Evolutionary conservation across 2,329 filamentous ascomycete genomes (phyloP), one percentile per base, ranked within the genome.

Genomic region (Microdochium bolleyi): DNA sequence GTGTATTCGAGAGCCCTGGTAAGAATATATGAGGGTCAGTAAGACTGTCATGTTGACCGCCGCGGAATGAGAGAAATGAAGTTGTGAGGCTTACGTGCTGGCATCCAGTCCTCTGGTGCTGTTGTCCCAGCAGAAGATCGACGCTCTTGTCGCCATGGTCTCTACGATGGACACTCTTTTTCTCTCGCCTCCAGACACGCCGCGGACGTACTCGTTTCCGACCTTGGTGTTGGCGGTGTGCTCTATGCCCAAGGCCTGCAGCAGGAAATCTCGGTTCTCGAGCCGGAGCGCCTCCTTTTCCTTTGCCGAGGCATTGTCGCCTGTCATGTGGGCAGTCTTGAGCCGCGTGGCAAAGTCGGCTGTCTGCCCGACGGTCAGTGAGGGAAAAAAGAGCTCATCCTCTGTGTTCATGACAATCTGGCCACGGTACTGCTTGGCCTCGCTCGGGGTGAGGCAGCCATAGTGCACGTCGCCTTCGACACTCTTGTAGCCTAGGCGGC

Each of bases 101-200:
- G 83, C 83, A 60, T 88, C 84, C 1, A 87, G 70, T 51, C 84
- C 84, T 53, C 83, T 69, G 0, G 84, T 87, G 9, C 75, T 78
- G 63, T 87, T 87, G 55, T 88, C 84, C 83, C 83, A 87, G 64
- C 80, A 85, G 50, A 77, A 80, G 1, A 89, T 74, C 0, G 78
- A 77, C 1, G 74, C 82, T 8, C 76, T 71, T 0, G 79, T 79
- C 0, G 81, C 77, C 54, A 87, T 64, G 11, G 75, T 78, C 60
- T 89, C 85, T 3, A 84, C 79, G 51, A 89, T 86, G 1, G 82
- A 85, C 0, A 88, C 83, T 57, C 85, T 77, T 67, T 88, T 88
- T 5, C 84, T 69, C 64, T 88, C 84, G 27, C 85, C 85, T 25
- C 84, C 85, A 16, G 79, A 84, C 0, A 88, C 82, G 58, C 86